A percentile compares a stretch with the other conserved stretches of the same genome.
Conservation (phyloP, 805 yeast genomes). For the Wickerhamomyces subpelliculosus region DNA sequence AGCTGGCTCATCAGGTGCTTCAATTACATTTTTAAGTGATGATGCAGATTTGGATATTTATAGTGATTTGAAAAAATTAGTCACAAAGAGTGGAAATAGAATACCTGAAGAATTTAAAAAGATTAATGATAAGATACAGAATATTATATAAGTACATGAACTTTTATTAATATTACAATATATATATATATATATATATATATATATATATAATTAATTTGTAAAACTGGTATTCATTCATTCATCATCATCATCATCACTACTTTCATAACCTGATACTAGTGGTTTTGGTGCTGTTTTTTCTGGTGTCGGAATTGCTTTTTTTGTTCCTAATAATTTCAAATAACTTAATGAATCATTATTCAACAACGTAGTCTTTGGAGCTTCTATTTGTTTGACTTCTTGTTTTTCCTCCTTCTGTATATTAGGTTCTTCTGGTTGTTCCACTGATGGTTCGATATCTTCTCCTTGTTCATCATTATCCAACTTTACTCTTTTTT, state of each 20-base stretch:
- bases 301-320: conserved; percentile 1
- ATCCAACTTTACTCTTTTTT: conserved; percentile 7
- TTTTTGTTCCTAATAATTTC: conserved; percentile 5
- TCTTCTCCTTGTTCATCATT: no score
- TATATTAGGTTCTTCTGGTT: conserved; percentile 21
- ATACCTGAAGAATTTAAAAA: conserved; percentile 17
- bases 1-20: conserved; percentile 77
- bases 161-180: no score
- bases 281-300: neutral
- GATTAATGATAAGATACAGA: conserved; percentile 3
- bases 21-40: conserved; percentile 66
- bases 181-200: no score
- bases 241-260: conserved; percentile 5
- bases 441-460: conserved; percentile 16
- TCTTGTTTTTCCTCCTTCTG: conserved; percentile 14
- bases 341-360: conserved; percentile 4
- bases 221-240: neutral
- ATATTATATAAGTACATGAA: conserved; percentile 10
- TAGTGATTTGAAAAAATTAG: conserved; percentile 15
- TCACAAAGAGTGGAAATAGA: conserved; percentile 14
- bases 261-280: conserved; percentile 2
- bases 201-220: neutral
- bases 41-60: conserved; percentile 54
- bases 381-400: conserved; percentile 11
- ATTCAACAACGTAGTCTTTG: conserved; percentile 1